These are phyloP conservation scores for Brasenia schreberi DNA, from an alignment of 164 flowering plant genomes.

Conservation along the genomic window DNA sequence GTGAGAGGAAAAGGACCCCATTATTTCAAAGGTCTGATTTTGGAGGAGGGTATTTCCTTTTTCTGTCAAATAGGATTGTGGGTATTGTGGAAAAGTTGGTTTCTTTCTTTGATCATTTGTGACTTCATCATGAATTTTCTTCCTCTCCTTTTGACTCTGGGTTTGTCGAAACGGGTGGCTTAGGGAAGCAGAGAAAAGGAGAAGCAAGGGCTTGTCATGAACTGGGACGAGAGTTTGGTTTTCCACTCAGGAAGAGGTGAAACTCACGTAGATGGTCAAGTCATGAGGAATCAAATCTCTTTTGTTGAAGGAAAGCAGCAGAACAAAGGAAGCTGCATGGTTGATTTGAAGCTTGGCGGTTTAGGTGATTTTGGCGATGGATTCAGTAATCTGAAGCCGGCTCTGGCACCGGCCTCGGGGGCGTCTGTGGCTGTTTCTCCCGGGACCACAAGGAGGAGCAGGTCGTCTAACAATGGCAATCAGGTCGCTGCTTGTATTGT, in stretches of 20 bases:
- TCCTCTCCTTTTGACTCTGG: background rate
- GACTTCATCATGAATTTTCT: background rate
- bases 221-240: constrained; percentile 25
- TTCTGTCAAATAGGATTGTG: background rate
- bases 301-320: constrained; percentile 5
- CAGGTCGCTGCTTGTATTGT: constrained; percentile 48
- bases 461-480: constrained; percentile 16
- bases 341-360: constrained; percentile 55
- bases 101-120: background rate
- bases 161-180: background rate
- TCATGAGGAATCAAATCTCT: background rate
- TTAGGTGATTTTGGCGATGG: constrained; percentile 22
- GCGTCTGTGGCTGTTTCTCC: background rate
- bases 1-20: background rate
- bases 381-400: background rate
- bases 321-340: constrained; percentile 21
- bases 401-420: background rate
- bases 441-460: background rate
- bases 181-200: background rate
- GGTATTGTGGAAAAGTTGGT: background rate
- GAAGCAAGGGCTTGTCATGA: constrained; percentile 20
- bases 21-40: background rate
- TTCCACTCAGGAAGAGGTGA: background rate
- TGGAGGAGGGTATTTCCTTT: background rate
- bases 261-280: background rate